Conservation (phyloP, 129 eudicot genomes). For the Flaveria robusta region DNA sequence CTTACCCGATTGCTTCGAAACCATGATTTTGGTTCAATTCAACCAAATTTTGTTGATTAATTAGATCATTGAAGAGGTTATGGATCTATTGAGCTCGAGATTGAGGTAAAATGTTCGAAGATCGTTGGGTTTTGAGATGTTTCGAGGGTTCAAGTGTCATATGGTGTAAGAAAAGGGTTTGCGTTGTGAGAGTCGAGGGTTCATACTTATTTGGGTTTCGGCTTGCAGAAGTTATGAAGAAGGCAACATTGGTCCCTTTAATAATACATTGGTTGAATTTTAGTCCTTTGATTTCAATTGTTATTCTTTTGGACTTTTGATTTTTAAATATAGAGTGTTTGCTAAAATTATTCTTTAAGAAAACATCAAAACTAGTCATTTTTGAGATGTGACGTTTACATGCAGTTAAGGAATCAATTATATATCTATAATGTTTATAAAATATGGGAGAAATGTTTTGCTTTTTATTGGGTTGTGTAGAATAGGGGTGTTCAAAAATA, state of each 20-base stretch:
- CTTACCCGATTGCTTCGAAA: constrained; percentile 34
- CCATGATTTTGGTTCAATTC: constrained; percentile 15
- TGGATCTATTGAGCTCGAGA: constrained; percentile 4
- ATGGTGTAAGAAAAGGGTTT: constrained; percentile 12
- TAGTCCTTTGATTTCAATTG: neutral
- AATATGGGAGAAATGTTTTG: too few relatives aligned
- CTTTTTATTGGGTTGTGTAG: too few relatives aligned
- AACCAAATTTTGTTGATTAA: constrained; percentile 4
- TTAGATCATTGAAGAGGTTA: constrained; percentile 20
- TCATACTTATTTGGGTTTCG: constrained; percentile 31
- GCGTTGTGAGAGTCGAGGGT: constrained; percentile 27
- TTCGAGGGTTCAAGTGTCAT: constrained; percentile 16
- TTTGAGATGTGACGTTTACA: too few relatives aligned
- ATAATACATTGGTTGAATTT: neutral
- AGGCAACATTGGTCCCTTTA: constrained; percentile 21
- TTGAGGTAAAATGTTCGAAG: constrained; percentile 1
- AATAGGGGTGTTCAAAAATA: too few relatives aligned
- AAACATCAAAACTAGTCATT: too few relatives aligned
- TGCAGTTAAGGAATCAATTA: too few relatives aligned
- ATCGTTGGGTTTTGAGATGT: constrained; percentile 18
- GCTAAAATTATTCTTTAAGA: too few relatives aligned
- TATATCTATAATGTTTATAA: too few relatives aligned
- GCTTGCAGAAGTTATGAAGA: neutral
- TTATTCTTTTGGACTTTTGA: neutral
- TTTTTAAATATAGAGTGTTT: neutral